Evolutionary conservation across 2,329 filamentous ascomycete genomes (phyloP).

Genomic region (Aspergillus udagawae): DNA sequence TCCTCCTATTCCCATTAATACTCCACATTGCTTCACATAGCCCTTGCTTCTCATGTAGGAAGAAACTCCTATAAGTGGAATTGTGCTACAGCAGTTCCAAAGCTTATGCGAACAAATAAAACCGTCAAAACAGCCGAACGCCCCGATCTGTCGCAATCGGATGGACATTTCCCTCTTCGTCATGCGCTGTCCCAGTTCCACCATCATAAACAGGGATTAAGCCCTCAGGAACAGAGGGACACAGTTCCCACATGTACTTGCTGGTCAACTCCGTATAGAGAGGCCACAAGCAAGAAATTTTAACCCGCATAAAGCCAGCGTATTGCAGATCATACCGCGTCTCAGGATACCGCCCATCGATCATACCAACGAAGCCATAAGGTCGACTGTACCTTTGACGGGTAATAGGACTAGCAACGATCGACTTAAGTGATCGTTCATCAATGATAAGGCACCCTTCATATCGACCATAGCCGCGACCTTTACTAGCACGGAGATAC

Average conservation of each 20-base stretch:
- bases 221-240: background rate
- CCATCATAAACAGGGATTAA: constrained; percentile 3
- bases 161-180: background rate
- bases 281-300: background rate
- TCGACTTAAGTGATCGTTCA: background rate
- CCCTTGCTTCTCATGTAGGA: too few relatives aligned
- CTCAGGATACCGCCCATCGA: constrained; percentile 3
- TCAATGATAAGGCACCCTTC: background rate
- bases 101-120: background rate
- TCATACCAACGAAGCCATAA: constrained; percentile 3
- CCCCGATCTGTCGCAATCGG: background rate
- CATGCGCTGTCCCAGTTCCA: constrained; percentile 1
- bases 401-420: background rate
- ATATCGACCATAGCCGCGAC: background rate
- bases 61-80: too few relatives aligned
- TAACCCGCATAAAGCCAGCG: constrained; percentile 1
- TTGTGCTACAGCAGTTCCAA: too few relatives aligned
- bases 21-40: too few relatives aligned
- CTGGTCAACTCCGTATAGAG: background rate
- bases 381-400: background rate
- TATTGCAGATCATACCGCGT: constrained; percentile 1
- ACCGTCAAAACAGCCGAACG: background rate
- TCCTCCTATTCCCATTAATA: too few relatives aligned
- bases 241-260: background rate
- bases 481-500: background rate